Percentiles rank a stretch among this genome's conserved stretches.
Conservation (phyloP, 1,284 basidiomycete species). For the Waitea zeae region DNA sequence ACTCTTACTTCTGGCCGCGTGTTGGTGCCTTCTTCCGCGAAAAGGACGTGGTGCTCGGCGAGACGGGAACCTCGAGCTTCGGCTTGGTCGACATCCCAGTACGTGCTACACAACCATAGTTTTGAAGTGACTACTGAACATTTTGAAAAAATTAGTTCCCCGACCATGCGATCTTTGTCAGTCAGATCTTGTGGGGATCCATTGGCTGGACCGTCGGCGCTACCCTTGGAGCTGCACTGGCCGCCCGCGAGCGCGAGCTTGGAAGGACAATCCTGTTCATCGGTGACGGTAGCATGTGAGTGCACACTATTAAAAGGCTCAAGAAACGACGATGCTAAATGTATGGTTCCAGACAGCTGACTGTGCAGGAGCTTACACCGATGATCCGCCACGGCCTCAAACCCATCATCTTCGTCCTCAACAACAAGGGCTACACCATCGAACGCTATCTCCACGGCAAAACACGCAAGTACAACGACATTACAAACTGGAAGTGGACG, state of each 20-base stretch:
- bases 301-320: slow-evolving; percentile 6
- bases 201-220: slow-evolving; percentile 80
- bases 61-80: slow-evolving; percentile 65
- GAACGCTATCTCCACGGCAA: slow-evolving; percentile 68
- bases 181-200: slow-evolving; percentile 73
- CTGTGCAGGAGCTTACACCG: slow-evolving; percentile 62
- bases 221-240: slow-evolving; percentile 63
- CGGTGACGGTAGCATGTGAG: slow-evolving; percentile 66
- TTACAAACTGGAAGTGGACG: slow-evolving; percentile 57
- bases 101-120: no score
- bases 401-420: slow-evolving; percentile 75
- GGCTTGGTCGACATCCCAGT: slow-evolving; percentile 26
- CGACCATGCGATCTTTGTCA: slow-evolving; percentile 40
- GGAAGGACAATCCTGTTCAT: slow-evolving; percentile 72
- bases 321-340: not conserved
- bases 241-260: slow-evolving; percentile 47
- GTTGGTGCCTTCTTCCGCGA: slow-evolving; percentile 63
- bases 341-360: slow-evolving; percentile 33
- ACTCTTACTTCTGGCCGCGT: slow-evolving; percentile 78
- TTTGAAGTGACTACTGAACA: no score
- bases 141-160: slow-evolving; percentile 67
- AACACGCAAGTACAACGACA: slow-evolving; percentile 52
- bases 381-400: slow-evolving; percentile 56
- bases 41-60: slow-evolving; percentile 68
- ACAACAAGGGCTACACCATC: slow-evolving; percentile 84